These are phyloP conservation scores for Skeletonema tropicum DNA, from an alignment of 108 stramenopile species.

Conservation along the genomic window DNA sequence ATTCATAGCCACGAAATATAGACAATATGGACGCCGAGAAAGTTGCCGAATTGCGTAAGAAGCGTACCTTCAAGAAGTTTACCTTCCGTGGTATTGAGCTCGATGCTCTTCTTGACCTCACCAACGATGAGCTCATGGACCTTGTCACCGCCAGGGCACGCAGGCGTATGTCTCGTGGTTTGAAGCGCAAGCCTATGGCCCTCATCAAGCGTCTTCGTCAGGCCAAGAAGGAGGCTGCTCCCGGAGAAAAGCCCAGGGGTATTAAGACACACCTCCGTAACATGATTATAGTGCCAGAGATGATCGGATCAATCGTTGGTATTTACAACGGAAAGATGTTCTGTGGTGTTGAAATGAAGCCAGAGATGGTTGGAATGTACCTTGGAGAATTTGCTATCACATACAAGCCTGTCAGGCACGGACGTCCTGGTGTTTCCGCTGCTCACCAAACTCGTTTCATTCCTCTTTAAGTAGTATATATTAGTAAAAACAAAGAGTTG, in stretches of 20 bases:
- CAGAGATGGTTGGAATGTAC: constrained; percentile 99
- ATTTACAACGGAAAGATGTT: constrained; percentile 99
- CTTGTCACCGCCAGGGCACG: constrained; percentile 94
- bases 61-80: constrained; percentile 99
- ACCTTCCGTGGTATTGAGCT: constrained; percentile 99
- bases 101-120: constrained; percentile 97
- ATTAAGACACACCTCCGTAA: constrained; percentile 99
- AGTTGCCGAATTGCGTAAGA: constrained; percentile 99
- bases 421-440: constrained; percentile 99
- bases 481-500: constrained; percentile 25
- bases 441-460: constrained; percentile 98
- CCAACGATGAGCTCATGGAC: constrained; percentile 99
- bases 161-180: constrained; percentile 97
- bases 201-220: constrained; percentile 98
- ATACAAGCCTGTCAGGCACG: constrained; percentile 97
- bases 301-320: constrained; percentile 99
- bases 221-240: constrained; percentile 98
- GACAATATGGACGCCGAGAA: constrained; percentile 93
- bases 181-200: constrained; percentile 99
- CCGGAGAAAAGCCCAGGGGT: constrained; percentile 97
- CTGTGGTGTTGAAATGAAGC: constrained; percentile 99
- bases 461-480: constrained; percentile 85
- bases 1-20: background rate
- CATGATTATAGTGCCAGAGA: constrained; percentile 99
- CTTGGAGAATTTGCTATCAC: constrained; percentile 99